Evolutionary conservation across 441 rosid species (phyloP).

Genomic region (Croton laevigatus): DNA sequence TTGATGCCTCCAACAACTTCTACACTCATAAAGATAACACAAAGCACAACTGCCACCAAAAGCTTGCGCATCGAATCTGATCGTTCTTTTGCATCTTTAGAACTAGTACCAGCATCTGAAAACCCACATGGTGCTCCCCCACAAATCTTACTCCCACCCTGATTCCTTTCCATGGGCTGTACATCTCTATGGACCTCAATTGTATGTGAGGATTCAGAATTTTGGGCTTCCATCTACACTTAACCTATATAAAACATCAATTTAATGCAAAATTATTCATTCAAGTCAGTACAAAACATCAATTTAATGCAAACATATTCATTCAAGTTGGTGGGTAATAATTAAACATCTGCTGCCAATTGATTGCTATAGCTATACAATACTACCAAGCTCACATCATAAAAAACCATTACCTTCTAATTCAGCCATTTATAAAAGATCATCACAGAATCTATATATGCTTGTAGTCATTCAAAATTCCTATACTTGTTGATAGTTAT

Average conservation of each 20-base stretch:
- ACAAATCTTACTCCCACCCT: constrained; percentile 40
- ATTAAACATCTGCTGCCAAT: neutral
- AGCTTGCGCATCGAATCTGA: constrained; percentile 55
- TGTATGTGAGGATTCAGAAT: constrained; percentile 34
- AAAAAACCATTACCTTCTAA: neutral
- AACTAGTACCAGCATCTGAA: constrained; percentile 44
- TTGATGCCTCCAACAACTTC: constrained; percentile 66
- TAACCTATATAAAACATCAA: constrained; percentile 8
- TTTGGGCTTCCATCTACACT: constrained; percentile 49
- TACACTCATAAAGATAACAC: constrained; percentile 54
- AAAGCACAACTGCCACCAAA: constrained; percentile 48
- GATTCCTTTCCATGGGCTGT: constrained; percentile 22
- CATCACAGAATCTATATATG: neutral
- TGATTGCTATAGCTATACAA: neutral
- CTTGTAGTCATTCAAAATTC: neutral
- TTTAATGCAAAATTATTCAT: neutral
- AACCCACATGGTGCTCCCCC: constrained; percentile 59
- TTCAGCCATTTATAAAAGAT: neutral
- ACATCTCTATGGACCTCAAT: constrained; percentile 47
- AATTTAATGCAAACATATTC: neutral
- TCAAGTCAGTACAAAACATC: neutral
- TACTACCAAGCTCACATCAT: neutral
- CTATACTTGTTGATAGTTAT: neutral
- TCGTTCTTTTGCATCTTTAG: constrained; percentile 56
- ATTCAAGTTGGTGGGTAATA: neutral